Conservation (phyloP, 495 filamentous ascomycete species). For the Penicillium cosmopolitanum region DNA sequence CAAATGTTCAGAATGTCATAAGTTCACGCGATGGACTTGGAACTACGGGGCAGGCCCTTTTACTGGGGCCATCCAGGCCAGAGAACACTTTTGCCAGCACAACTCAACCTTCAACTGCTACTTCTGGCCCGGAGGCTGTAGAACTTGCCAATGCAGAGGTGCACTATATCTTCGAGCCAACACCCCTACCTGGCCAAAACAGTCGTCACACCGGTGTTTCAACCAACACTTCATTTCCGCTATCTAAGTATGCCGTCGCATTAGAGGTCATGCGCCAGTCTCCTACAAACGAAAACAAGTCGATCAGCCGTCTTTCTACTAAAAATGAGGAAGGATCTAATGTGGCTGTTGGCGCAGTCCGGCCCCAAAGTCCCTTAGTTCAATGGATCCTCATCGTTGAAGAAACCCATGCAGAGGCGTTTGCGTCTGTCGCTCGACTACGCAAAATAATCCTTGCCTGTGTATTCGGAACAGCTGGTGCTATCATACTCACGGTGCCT, state of each 20-base stretch:
- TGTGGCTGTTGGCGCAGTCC: slow-evolving; percentile 75
- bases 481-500: slow-evolving; percentile 67
- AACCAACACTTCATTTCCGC: slow-evolving; percentile 55
- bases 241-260: slow-evolving; percentile 60
- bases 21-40: slow-evolving; percentile 68
- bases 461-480: slow-evolving; percentile 79
- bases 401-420: slow-evolving; percentile 72
- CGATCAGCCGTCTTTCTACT: slow-evolving; percentile 65
- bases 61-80: slow-evolving; percentile 65
- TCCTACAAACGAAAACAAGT: slow-evolving; percentile 56
- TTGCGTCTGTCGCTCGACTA: slow-evolving; percentile 70
- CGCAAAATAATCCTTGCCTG: slow-evolving; percentile 79
- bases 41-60: slow-evolving; percentile 63
- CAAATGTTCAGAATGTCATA: slow-evolving; percentile 60
- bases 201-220: slow-evolving; percentile 55
- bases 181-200: slow-evolving; percentile 27
- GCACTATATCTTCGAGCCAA: slow-evolving; percentile 48
- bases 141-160: slow-evolving; percentile 31
- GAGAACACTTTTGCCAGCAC: slow-evolving; percentile 64
- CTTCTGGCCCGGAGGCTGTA: slow-evolving; percentile 16
- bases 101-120: slow-evolving; percentile 28
- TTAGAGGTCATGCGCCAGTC: slow-evolving; percentile 53
- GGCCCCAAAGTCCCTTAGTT: slow-evolving; percentile 63
- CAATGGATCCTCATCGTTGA: slow-evolving; percentile 85
- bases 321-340: slow-evolving; percentile 65